Conservation (phyloP, 176 grass and related monocot genomes). For the Eragrostis nindensis region DNA sequence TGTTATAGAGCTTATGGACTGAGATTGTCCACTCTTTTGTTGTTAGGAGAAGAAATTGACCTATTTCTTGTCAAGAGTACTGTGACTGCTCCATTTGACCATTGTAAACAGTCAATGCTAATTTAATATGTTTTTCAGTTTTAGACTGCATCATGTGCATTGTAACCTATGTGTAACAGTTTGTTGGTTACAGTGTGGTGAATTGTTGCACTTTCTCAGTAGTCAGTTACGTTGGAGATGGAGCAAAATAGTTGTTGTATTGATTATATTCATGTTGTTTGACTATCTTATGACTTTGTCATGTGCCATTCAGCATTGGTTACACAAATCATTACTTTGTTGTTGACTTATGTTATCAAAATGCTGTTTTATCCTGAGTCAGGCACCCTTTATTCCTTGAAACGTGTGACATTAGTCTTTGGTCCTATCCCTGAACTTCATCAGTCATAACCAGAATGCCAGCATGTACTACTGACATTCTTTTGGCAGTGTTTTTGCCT, state of each 20-base stretch:
- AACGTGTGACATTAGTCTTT: no score
- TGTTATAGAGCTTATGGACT: slow-evolving; percentile 5
- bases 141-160: slow-evolving; percentile 7
- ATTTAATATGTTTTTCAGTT: slow-evolving; percentile 11
- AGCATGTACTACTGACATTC: not conserved
- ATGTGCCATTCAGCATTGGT: not conserved
- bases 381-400: slow-evolving; percentile 22
- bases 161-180: not conserved
- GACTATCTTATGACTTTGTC: not conserved
- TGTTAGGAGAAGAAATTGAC: not conserved
- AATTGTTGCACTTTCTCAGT: slow-evolving; percentile 4
- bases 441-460: not conserved
- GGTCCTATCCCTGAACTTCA: no score
- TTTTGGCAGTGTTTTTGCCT: no score
- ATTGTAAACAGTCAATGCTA: not conserved
- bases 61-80: not conserved
- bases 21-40: not conserved
- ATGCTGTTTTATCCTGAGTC: not conserved
- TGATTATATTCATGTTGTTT: slow-evolving; percentile 8
- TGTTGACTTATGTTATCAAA: slow-evolving; percentile 14
- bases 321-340: not conserved
- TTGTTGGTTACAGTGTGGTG: slow-evolving; percentile 17
- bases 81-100: not conserved
- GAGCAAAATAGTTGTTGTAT: not conserved
- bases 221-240: slow-evolving; percentile 1